phyloP scores from a whole-genome alignment of 2,329 filamentous ascomycete species.

The Cladosporium sp. region DNA sequence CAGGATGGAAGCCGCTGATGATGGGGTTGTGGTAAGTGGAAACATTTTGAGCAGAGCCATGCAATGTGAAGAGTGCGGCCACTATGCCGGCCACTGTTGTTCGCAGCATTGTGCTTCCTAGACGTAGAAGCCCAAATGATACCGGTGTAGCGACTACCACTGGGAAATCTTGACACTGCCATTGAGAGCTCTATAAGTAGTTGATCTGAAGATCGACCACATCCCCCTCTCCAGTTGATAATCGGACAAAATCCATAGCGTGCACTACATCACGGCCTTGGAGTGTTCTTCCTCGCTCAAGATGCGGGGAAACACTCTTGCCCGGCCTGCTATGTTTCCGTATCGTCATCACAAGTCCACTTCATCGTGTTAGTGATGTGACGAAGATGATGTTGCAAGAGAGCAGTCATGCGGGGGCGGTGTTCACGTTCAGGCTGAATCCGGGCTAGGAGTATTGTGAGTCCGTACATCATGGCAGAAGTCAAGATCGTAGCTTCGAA shows the following conservation, averaged over 20 bases:
- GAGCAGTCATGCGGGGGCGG: background rate
- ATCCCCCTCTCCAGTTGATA: background rate
- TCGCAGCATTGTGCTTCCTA: background rate
- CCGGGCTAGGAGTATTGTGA: background rate
- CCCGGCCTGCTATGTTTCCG: background rate
- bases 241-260: background rate
- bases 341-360: background rate
- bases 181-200: background rate
- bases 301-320: background rate
- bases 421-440: background rate
- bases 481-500: background rate
- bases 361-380: background rate
- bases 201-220: background rate
- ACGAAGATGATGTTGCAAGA: background rate
- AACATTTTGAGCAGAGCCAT: conserved; percentile 10
- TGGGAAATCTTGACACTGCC: background rate
- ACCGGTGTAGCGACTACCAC: background rate
- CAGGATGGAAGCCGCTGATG: conserved; percentile 48
- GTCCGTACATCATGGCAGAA: background rate
- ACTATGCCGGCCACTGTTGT: background rate
- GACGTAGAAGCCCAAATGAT: no score
- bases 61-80: background rate
- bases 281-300: background rate
- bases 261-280: background rate
- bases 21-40: conserved; percentile 43